Conservation (phyloP, 768 basidiomycete genomes). For the Serpula lacrymans region DNA sequence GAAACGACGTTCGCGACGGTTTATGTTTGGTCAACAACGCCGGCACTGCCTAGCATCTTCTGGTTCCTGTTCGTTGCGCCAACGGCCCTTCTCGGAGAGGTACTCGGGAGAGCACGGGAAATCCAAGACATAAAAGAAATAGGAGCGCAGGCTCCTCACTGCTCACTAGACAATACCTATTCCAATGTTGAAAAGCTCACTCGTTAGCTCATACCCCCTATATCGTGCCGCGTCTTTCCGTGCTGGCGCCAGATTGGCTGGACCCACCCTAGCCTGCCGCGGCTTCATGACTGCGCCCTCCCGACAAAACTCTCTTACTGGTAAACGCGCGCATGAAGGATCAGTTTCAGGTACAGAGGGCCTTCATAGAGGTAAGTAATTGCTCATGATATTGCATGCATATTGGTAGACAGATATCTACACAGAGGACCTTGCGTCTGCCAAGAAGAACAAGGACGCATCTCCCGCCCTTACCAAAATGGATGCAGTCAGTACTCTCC, state of each 20-base stretch:
- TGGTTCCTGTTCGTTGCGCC: constrained; percentile 1
- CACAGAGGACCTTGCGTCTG: constrained; percentile 23
- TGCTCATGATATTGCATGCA: constrained; percentile 5
- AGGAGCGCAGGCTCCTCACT: background rate
- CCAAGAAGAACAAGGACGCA: constrained; percentile 11
- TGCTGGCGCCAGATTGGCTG: too few species aligned
- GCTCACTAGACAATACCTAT: background rate
- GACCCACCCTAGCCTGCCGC: background rate
- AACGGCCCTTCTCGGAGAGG: constrained; percentile 12
- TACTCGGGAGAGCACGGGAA: constrained; percentile 22
- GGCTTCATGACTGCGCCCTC: constrained; percentile 1
- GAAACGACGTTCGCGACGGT: too few species aligned
- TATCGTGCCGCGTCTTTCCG: constrained; percentile 9
- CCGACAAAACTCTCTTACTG: constrained; percentile 19
- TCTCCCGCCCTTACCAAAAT: constrained; percentile 12
- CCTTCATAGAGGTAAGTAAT: constrained; percentile 28
- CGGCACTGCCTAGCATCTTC: too few species aligned
- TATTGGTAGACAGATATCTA: background rate
- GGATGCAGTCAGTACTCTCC: constrained; percentile 52
- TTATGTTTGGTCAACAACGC: too few species aligned
- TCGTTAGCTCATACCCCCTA: constrained; percentile 4
- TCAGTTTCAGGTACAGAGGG: constrained; percentile 32
- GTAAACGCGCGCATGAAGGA: constrained; percentile 18
- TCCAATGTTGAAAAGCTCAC: constrained; percentile 3
- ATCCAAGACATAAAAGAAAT: constrained; percentile 17